Evolutionary conservation across 2,329 filamentous ascomycete species (phyloP).

Genomic region (Aspergillus hortae): DNA sequence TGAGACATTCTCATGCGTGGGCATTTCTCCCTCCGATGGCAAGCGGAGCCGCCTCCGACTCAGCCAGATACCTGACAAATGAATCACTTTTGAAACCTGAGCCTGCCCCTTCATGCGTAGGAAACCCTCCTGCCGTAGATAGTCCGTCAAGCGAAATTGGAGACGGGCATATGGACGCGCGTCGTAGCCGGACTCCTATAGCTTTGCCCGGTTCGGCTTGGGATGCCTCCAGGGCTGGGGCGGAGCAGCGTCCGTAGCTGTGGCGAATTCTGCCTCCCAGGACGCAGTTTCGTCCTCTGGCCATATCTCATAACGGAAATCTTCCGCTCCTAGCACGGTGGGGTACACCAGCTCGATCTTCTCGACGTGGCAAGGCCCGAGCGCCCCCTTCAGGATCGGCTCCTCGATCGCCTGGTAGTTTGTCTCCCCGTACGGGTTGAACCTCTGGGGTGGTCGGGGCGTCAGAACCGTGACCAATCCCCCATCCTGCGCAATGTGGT

Average conservation of each 20-base stretch:
- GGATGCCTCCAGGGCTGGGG: conserved; percentile 1
- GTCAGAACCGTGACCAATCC: conserved; percentile 20
- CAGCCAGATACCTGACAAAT: conserved; percentile 5
- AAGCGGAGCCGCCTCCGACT: background rate
- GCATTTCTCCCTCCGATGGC: background rate
- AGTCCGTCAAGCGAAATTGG: background rate
- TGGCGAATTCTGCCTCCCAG: conserved; percentile 16
- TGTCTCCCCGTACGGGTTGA: conserved; percentile 19
- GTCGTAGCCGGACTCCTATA: background rate
- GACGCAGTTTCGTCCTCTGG: conserved; percentile 15
- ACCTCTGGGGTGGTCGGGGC: conserved; percentile 24
- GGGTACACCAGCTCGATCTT: conserved; percentile 26
- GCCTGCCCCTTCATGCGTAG: background rate
- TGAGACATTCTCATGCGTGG: background rate
- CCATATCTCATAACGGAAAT: conserved; percentile 25
- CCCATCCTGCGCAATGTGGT: conserved; percentile 18
- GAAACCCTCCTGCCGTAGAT: background rate
- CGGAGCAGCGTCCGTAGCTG: background rate
- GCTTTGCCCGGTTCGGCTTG: conserved; percentile 1
- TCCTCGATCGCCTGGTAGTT: conserved; percentile 26
- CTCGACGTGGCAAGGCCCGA: conserved; percentile 8
- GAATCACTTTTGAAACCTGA: conserved; percentile 11
- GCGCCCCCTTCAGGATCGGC: conserved; percentile 22
- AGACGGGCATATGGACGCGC: background rate
- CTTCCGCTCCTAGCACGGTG: conserved; percentile 18